These are phyloP conservation scores for Babesia bovis DNA, from an alignment of 169 alveolate species.

Conservation along the genomic window DNA sequence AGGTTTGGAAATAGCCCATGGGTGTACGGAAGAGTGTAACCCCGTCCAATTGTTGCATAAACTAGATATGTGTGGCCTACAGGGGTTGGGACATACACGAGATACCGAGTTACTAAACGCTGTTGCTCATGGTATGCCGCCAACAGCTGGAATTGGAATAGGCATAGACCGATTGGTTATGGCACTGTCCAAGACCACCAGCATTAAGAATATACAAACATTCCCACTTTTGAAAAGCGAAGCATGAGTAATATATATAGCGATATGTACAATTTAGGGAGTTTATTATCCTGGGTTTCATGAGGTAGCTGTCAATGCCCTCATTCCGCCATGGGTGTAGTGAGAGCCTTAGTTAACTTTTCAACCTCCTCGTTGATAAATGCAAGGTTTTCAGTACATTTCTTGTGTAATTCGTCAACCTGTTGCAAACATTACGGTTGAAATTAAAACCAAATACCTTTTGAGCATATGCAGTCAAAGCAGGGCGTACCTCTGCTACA, in stretches of 20 bases:
- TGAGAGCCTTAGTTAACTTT: constrained; percentile 29
- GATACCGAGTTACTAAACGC: constrained; percentile 92
- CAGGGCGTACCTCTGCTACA: constrained; percentile 86
- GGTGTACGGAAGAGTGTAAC: constrained; percentile 98
- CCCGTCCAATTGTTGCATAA: constrained; percentile 94
- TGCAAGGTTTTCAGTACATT: constrained; percentile 12
- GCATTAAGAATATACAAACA: constrained; percentile 78
- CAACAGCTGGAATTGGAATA: constrained; percentile 96
- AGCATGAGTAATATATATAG: neutral
- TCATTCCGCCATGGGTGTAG: constrained; percentile 6
- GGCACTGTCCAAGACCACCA: constrained; percentile 89
- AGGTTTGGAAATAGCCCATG: constrained; percentile 96
- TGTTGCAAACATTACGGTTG: neutral
- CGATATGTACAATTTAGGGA: neutral
- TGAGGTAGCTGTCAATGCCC: neutral
- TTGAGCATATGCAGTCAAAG: constrained; percentile 42
- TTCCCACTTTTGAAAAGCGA: constrained; percentile 40
- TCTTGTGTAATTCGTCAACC: constrained; percentile 44
- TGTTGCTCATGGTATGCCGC: constrained; percentile 93
- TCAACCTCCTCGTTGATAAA: constrained; percentile 47
- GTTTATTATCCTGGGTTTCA: neutral
- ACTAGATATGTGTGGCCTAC: constrained; percentile 67
- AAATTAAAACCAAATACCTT: constrained; percentile 17
- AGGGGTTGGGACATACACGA: constrained; percentile 82
- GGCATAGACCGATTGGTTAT: constrained; percentile 95